Base-by-base conservation (phyloP, 192 early-diverging fungal species). In the Podila verticillata region DNA sequence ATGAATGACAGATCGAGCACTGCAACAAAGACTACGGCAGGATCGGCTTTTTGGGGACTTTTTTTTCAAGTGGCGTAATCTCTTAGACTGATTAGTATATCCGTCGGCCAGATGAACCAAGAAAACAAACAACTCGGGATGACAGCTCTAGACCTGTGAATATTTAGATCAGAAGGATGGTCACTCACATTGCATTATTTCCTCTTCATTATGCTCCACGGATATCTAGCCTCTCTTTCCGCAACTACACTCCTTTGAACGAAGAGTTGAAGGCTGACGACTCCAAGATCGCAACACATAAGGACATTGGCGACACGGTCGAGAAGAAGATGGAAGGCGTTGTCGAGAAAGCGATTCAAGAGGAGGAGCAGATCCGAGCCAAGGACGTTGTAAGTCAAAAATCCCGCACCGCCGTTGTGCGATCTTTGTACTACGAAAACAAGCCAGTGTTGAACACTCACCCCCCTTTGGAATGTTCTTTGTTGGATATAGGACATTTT, bases 341-440 rank as follows among this genome's bases (percentile, higher is more conserved):
- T 56, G 78, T 85, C 1, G 81, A 84, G 56, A 82, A 86, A 63
- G 84, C 86, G 17, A 71, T 88, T 49, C 71, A 82, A 36, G 86
- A 86, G 66, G 92, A 88, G 36, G 84, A 86, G 13, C 82, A 68
- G n/a, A 86, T 88, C 54, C 80, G 85, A 15, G 85, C 84, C 20
- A 85, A 87, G 69, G 91, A 93, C 72, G 83, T 92, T 28, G 91
- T 90, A 86, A 65, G 87, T n/a, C n/a, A n/a, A 82, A 22, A 10
- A 3, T 9, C n/a, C 2, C 22, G 2, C 13, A 44, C 39, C 39
- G 13, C 36, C 34, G 36, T 12, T 44, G 13, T 44, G 39, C 13
- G 13, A 17, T 15, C 0, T 15, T 13, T 29, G 13, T 73, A 24
- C 7, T 5, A 71, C 17, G 44, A 9, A 44, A 9, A 10, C 29